Conservation (phyloP, 257 asterid species). For the Marsdenia floribunda region DNA sequence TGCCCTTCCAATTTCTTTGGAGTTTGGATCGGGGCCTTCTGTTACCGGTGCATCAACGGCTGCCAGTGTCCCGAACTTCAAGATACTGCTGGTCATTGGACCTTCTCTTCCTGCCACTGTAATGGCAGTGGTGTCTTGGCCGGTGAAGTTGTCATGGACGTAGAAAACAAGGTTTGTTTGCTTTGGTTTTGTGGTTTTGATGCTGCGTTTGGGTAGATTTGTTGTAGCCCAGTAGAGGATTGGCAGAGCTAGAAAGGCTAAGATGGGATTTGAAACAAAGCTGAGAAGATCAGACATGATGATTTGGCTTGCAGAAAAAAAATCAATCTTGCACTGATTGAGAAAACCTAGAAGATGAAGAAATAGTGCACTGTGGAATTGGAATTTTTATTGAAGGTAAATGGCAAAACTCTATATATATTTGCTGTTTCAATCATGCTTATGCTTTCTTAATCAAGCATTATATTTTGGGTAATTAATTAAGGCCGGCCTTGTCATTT, state of each 20-base stretch:
- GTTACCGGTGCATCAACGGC: slow-evolving; percentile 49
- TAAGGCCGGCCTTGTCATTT: too few relatives aligned
- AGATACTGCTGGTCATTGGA: slow-evolving; percentile 24
- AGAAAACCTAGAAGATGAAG: background rate
- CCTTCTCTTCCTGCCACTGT: slow-evolving; percentile 42
- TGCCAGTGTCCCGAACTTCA: slow-evolving; percentile 38
- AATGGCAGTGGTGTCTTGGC: slow-evolving; percentile 34
- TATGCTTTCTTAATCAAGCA: background rate
- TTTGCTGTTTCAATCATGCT: background rate
- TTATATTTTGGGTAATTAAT: too few relatives aligned
- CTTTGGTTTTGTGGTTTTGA: slow-evolving; percentile 17
- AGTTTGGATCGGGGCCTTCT: slow-evolving; percentile 31
- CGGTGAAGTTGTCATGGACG: slow-evolving; percentile 41
- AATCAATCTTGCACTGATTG: background rate
- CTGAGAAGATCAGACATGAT: slow-evolving; percentile 30
- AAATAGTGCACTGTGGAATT: background rate
- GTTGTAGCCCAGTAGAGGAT: slow-evolving; percentile 27
- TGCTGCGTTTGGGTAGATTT: slow-evolving; percentile 2
- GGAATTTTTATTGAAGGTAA: background rate
- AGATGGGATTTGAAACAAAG: slow-evolving; percentile 14
- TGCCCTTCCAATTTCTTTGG: slow-evolving; percentile 44
- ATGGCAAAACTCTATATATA: background rate
- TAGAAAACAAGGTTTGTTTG: slow-evolving; percentile 36
- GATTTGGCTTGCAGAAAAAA: background rate
- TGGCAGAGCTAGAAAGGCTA: slow-evolving; percentile 31